phyloP scores from a whole-genome alignment of 2,329 filamentous ascomycete species.

The Metarhizium humberi region DNA sequence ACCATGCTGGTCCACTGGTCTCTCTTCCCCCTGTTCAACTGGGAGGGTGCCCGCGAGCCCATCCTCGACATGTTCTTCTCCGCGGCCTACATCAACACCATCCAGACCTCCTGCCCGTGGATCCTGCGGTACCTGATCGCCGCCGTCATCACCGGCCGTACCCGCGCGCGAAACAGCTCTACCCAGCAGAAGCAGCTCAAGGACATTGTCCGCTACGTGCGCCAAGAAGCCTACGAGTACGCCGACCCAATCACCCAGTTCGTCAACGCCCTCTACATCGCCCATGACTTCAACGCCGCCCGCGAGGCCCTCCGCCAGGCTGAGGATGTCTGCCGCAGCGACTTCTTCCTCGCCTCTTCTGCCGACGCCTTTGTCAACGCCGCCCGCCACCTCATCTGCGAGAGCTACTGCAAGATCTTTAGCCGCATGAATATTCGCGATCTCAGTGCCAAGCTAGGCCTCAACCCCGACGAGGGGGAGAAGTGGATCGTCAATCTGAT shows the following conservation, averaged over 20 bases:
- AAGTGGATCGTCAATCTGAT: slow-evolving; percentile 99
- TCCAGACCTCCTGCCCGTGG: slow-evolving; percentile 97
- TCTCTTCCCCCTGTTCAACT: slow-evolving; percentile 98
- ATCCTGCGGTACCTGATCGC: slow-evolving; percentile 88
- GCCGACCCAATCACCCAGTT: slow-evolving; percentile 92
- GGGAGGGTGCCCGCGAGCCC: slow-evolving; percentile 79
- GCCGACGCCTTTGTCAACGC: slow-evolving; percentile 88
- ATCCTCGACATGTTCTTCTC: slow-evolving; percentile 97
- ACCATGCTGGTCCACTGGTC: slow-evolving; percentile 98
- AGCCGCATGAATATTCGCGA: slow-evolving; percentile 98
- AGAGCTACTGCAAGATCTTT: slow-evolving; percentile 99
- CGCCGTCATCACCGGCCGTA: slow-evolving; percentile 88
- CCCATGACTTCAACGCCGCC: slow-evolving; percentile 84
- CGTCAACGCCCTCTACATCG: slow-evolving; percentile 88
- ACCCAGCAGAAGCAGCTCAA: slow-evolving; percentile 98
- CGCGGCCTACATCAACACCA: slow-evolving; percentile 96
- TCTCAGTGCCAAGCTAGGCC: slow-evolving; percentile 79
- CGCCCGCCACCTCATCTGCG: slow-evolving; percentile 91
- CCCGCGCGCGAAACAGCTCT: slow-evolving; percentile 69
- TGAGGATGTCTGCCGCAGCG: slow-evolving; percentile 81
- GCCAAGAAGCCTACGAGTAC: slow-evolving; percentile 98
- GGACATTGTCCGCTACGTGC: slow-evolving; percentile 89
- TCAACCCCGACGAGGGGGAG: slow-evolving; percentile 92
- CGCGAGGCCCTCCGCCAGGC: slow-evolving; percentile 77
- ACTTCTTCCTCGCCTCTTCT: slow-evolving; percentile 88